These are phyloP conservation scores for Clonostachys solani DNA, from an alignment of 2,329 filamentous ascomycete species.

Conservation along the genomic window DNA sequence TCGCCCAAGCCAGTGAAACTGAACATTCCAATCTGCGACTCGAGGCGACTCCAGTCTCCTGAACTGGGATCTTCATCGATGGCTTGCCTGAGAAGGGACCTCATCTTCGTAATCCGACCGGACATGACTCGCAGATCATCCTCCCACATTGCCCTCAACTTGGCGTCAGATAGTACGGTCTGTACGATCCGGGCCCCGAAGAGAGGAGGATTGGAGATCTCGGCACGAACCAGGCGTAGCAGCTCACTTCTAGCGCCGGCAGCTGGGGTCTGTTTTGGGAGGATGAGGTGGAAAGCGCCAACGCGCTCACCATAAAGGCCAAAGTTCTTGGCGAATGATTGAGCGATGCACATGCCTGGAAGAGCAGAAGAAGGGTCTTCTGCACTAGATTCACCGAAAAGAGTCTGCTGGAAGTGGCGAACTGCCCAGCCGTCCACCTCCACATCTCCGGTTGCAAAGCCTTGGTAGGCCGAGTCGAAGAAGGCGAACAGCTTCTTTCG, in stretches of 20 bases:
- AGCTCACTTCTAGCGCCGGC: background rate
- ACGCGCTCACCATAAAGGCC: constrained; percentile 28
- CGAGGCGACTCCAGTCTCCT: constrained; percentile 22
- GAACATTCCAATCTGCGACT: constrained; percentile 32
- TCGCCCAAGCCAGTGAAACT: constrained; percentile 24
- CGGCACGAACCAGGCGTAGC: constrained; percentile 1
- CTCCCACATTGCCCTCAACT: constrained; percentile 4
- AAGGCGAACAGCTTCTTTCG: constrained; percentile 21
- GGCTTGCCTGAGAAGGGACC: constrained; percentile 3
- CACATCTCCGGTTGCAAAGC: constrained; percentile 25
- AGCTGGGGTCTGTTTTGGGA: background rate
- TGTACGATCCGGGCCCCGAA: constrained; percentile 5
- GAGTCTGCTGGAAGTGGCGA: constrained; percentile 14
- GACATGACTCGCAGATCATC: constrained; percentile 24
- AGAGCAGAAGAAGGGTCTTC: background rate
- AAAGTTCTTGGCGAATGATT: constrained; percentile 30
- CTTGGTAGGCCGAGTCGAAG: constrained; percentile 31
- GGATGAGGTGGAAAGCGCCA: constrained; percentile 15
- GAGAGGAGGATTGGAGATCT: constrained; percentile 4
- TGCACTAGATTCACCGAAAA: constrained; percentile 2
- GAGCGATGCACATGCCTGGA: constrained; percentile 17
- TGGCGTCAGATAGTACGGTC: constrained; percentile 1
- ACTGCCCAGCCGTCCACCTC: constrained; percentile 26
- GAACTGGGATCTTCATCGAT: constrained; percentile 13
- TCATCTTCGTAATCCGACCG: constrained; percentile 21